Evolutionary conservation across 176 grass and related monocot species (phyloP), one percentile per base, ranked within the genome.

Genomic region (Ensete glaucum): DNA sequence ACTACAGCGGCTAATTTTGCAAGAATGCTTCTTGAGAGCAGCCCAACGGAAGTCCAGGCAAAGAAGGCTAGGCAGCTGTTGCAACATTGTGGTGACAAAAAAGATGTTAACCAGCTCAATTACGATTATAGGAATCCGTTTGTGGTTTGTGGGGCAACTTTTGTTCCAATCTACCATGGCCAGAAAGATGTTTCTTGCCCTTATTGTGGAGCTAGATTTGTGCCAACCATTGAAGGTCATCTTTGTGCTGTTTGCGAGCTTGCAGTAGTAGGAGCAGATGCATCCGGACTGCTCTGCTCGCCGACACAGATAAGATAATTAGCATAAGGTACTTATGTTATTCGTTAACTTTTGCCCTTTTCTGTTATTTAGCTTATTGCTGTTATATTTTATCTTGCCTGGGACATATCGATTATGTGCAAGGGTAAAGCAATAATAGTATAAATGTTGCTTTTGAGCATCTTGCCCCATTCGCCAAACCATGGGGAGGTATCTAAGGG

Each of bases 71-170:
- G 88, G 19, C 88, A 93, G 78, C 85, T 98, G 13, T 56, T 85
- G 70, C 90, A 91, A 74, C 80, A 77, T 72, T 86, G 88, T 17
- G 65, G 73, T 53, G 94, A 79, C 58, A 88, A 71, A 81, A 54
- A 82, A 50, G 94, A 98, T 77, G 76, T 26, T 53, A 60, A 10
- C 16, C 74, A 93, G 53, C 77, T 98, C 50, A 89, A 93, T 62
- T 98, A 91, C 27, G 94, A 98, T 74, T 98, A 77, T 69, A 91
- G 94, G 79, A 98, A 98, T 69, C 94, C 94, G 9, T 98, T 98
- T 50, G 86, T 98, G 24, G 90, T 98, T 50, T 98, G 94, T 50
- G 94, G 94, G 23, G 64, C 88, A 15, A 98, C 90, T 3, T 87
- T 78, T 56, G 88, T 91, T 76, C 94, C 90, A 1, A 98, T 98